Base-by-base conservation (phyloP, 345 rosid species). In the Lumnitzera littorea region DNA sequence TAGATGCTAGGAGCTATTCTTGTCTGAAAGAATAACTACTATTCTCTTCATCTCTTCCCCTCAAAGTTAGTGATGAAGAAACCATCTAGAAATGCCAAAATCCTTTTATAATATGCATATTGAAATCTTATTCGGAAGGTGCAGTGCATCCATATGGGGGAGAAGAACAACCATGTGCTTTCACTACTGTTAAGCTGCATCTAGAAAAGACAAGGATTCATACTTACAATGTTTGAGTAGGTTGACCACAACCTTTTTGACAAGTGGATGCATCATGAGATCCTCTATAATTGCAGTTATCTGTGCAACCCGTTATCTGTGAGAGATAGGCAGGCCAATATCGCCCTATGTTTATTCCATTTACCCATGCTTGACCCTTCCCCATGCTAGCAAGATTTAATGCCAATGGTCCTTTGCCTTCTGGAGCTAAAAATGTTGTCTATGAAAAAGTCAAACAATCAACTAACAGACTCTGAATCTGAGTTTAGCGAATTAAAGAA, bases 281-380 rank as follows among this genome's bases (percentile, higher is more conserved):
- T 63, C 88, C 88, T 71, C 86, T 71, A 64, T 85, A 85, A 66
- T 82, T 82, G 15, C 87, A 85, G 27, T 60, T 63, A 15, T 78
- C 62, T 12, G 66, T 69, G 58, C 87, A 82, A 60, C 84, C 82
- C 0, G 65, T 68, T 15, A 76, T 11, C 1, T 82, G 81, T 6
- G 87, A 72, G 47, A 72, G 82, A 73, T 82, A 78, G 14, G 81
- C 76, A 0, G 81, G 72, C 87, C 91, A 85, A 68, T 85, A 82
- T 58, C 82, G 75, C 13, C 91, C 85, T 13, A 80, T 74, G 66
- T 78, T 71, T 53, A 78, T 74, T 23, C 87, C 85, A 12, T 85
- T 82, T 24, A 85, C 74, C 91, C 87, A 82, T 17, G 85, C 91
- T 71, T 82, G 82, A 58, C 91, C 85, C 65, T 85, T 85, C 48